phyloP scores from a whole-genome alignment of 2,329 filamentous ascomycete genomes.

The Colletotrichum sp. region DNA sequence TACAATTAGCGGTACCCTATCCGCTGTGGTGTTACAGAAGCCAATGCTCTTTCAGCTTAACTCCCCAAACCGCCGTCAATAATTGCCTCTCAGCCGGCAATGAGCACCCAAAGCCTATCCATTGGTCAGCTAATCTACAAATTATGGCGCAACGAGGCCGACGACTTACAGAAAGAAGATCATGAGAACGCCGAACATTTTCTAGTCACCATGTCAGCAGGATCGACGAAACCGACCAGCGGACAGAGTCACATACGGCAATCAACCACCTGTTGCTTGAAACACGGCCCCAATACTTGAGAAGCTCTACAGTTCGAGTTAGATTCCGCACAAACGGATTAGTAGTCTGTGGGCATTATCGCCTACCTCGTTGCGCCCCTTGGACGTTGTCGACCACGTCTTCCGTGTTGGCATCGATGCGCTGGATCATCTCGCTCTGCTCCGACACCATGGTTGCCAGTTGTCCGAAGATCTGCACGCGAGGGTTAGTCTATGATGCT shows the following conservation, averaged over 20 bases:
- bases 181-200: conserved; percentile 90
- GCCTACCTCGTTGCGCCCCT: conserved; percentile 74
- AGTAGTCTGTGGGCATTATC: neutral
- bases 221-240: neutral
- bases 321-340: neutral
- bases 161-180: conserved; percentile 76
- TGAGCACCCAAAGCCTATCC: conserved; percentile 68
- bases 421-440: conserved; percentile 96
- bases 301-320: conserved; percentile 61
- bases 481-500: conserved; percentile 31
- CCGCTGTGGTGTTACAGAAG: conserved; percentile 19
- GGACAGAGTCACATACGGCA: conserved; percentile 44
- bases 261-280: conserved; percentile 96
- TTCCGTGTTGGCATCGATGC: conserved; percentile 96
- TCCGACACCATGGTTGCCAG: conserved; percentile 96
- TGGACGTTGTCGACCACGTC: conserved; percentile 99
- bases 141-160: conserved; percentile 12
- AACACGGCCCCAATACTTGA: conserved; percentile 96
- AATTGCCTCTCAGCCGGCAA: conserved; percentile 51
- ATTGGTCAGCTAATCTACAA: neutral
- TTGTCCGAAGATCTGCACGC: conserved; percentile 78
- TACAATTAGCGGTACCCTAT: conserved; percentile 1
- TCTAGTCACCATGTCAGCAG: conserved; percentile 3
- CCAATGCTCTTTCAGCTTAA: neutral
- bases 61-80: neutral